Evolutionary conservation across 352 stramenopile genomes (phyloP).

Genomic region (Pythium plurisporium): DNA sequence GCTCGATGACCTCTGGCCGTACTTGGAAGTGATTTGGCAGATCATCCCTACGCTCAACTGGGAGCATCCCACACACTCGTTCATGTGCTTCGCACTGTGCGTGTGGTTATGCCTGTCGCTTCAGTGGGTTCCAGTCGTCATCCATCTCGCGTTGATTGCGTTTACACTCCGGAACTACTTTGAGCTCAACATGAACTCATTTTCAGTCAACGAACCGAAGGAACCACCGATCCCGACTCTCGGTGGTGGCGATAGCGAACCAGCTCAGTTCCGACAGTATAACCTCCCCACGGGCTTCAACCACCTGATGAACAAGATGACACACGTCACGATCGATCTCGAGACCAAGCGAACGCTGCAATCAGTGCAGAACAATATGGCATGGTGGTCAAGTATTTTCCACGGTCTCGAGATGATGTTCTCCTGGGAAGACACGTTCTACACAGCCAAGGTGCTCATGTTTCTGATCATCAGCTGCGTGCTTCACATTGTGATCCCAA

Average conservation of each 20-base stretch:
- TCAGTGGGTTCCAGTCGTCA: constrained; percentile 74
- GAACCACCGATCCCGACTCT: constrained; percentile 25
- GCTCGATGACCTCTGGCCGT: constrained; percentile 79
- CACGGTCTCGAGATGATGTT: constrained; percentile 86
- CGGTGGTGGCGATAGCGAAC: constrained; percentile 30
- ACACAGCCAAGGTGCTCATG: constrained; percentile 75
- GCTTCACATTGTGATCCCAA: constrained; percentile 79
- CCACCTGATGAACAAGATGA: constrained; percentile 89
- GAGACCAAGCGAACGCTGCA: constrained; percentile 82
- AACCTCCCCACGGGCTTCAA: constrained; percentile 80
- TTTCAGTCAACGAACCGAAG: constrained; percentile 47
- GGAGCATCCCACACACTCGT: constrained; percentile 79
- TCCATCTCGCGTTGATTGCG: constrained; percentile 74
- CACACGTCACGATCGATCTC: constrained; percentile 76
- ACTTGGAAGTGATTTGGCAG: constrained; percentile 80
- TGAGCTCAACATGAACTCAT: constrained; percentile 79
- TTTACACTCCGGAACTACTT: constrained; percentile 84
- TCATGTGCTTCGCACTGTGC: constrained; percentile 80
- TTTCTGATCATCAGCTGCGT: constrained; percentile 82
- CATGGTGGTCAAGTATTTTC: constrained; percentile 82
- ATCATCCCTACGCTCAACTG: constrained; percentile 82
- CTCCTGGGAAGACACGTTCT: constrained; percentile 85
- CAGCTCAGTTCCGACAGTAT: constrained; percentile 68
- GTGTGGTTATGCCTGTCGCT: constrained; percentile 82
- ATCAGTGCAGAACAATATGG: constrained; percentile 87